These are phyloP conservation scores for Logfia minima DNA, from an alignment of 129 eudicot genomes.

Conservation along the genomic window DNA sequence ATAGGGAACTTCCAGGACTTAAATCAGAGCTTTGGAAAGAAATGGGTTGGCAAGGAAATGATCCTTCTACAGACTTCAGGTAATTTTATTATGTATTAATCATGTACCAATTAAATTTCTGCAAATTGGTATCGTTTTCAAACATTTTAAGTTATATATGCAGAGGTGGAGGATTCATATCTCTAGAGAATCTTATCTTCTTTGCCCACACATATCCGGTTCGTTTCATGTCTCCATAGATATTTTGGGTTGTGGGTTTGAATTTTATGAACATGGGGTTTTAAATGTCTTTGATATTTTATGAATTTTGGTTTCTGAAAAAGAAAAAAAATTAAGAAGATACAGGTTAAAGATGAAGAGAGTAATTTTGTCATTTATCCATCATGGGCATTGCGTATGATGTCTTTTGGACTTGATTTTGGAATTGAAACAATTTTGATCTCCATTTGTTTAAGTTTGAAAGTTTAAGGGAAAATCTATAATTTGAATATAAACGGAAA, in stretches of 20 bases:
- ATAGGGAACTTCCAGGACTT: constrained; percentile 75
- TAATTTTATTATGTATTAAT: constrained; percentile 15
- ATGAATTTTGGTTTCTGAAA: neutral
- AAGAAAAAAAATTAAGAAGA: neutral
- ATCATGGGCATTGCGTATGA: neutral
- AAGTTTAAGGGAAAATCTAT: neutral
- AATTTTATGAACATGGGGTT: neutral
- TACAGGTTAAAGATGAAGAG: constrained; percentile 3
- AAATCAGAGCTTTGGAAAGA: constrained; percentile 97
- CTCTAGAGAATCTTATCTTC: constrained; percentile 87
- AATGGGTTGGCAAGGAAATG: constrained; percentile 99
- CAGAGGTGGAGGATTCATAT: constrained; percentile 98
- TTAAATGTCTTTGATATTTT: neutral
- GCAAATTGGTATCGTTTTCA: constrained; percentile 17
- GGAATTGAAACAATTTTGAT: neutral
- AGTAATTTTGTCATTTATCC: neutral
- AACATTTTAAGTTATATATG: constrained; percentile 22
- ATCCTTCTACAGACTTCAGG: constrained; percentile 99
- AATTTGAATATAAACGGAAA: neutral
- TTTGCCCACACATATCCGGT: constrained; percentile 88
- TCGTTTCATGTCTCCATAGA: constrained; percentile 26
- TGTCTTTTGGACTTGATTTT: constrained; percentile 2
- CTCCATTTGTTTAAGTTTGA: neutral
- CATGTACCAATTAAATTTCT: neutral
- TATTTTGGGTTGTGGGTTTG: neutral